Base-by-base conservation (phyloP, 2,329 filamentous ascomycete genomes). In the Cladorrhinum sp. region DNA sequence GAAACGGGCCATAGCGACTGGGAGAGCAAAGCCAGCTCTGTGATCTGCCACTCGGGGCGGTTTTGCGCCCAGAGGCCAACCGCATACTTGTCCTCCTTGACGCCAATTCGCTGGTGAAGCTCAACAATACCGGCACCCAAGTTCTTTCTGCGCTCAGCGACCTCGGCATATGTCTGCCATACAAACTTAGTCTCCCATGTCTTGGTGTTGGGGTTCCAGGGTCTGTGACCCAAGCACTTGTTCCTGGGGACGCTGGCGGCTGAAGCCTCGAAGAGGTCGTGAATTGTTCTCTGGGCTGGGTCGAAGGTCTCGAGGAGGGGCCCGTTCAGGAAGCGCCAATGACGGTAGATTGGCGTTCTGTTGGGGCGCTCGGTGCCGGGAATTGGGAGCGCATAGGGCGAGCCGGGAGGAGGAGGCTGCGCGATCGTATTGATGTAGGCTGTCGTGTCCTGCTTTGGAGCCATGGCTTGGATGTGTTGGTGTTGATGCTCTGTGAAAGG, bases 1-100 rank as follows among this genome's bases (percentile, higher is more conserved):
- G 93, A 96, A 58, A 99, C 92, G 22, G 89, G 91, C 77, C 83
- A 98, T 27, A 98, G 85, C 7, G 89, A 85, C 75, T 98, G 95
- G 12, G 92, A 95, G 77, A 91, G 86, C 72, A 90, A 88, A 41
- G 86, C 95, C 71, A 98, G 79, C 79, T 98, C 93, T 59, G 88
- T 85, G 62, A 96, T 86, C 79, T 96, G 91, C 92, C 91, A 96
- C 75, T 96, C 91, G 0, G 91, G 88, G 62, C 91, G 83, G 75
- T 96, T 96, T 74, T 92, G 89, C 70, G 90, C 91, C 91, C 91
- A 96, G 54, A 96, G 76, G 22, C 91, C 92, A 64, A 96, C 80
- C 57, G 88, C 90, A 72, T 90, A 89, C 71, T 89, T 87, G 52
- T 81, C 77, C 3, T 81, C 84, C 12, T 81, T 81, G 50, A 93